These are phyloP conservation scores for Ballota nigra DNA, from an alignment of 257 asterid genomes.

Conservation along the genomic window DNA sequence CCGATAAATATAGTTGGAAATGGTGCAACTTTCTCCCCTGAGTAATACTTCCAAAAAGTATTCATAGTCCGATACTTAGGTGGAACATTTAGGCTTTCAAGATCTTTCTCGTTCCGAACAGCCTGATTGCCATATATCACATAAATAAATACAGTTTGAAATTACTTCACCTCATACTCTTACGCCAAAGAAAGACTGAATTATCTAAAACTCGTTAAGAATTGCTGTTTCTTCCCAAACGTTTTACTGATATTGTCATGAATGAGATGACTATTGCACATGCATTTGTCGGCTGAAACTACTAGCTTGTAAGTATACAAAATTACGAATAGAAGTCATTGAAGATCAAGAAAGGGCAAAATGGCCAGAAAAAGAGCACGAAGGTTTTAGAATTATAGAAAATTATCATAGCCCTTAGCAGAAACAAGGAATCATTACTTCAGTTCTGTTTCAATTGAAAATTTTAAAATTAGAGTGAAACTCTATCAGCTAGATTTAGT, in stretches of 20 bases:
- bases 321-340: background rate
- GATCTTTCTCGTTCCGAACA: conserved; percentile 72
- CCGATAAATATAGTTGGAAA: conserved; percentile 81
- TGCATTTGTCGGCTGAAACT: background rate
- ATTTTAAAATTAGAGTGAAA: background rate
- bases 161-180: background rate
- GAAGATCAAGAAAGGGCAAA: background rate
- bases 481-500: background rate
- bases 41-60: conserved; percentile 91
- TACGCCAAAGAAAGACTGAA: conserved; percentile 1
- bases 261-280: background rate
- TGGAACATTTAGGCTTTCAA: conserved; percentile 67
- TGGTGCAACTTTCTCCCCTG: conserved; percentile 91
- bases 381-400: background rate
- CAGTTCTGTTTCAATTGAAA: background rate
- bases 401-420: background rate
- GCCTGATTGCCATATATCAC: conserved; percentile 47
- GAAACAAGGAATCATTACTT: background rate
- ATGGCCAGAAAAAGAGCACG: background rate
- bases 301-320: background rate
- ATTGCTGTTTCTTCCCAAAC: background rate
- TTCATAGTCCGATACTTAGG: conserved; percentile 67
- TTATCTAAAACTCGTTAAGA: background rate
- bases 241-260: background rate
- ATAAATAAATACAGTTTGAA: conserved; percentile 4